Percentiles rank a stretch among this genome's conserved stretches.
phyloP scores from a whole-genome alignment of 495 filamentous ascomycete genomes.

The Daldinia bambusicola region DNA sequence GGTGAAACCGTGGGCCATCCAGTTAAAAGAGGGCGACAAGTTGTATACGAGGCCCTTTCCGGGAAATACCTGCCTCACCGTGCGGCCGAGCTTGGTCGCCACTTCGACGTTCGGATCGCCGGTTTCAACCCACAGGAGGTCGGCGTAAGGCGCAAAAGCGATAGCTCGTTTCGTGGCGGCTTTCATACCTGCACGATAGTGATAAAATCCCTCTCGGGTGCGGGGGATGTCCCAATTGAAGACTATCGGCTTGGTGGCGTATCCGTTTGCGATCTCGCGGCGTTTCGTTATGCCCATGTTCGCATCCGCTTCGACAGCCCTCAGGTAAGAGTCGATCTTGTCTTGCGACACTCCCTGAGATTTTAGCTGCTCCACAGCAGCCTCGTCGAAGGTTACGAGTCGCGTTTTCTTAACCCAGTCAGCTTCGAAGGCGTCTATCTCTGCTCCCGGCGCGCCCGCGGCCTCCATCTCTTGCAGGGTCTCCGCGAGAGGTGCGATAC shows the following conservation, averaged over 20 bases:
- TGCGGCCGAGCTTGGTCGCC: constrained; percentile 74
- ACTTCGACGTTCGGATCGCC: constrained; percentile 85
- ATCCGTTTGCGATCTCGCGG: constrained; percentile 71
- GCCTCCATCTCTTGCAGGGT: constrained; percentile 90
- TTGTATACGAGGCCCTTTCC: constrained; percentile 96
- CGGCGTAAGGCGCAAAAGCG: constrained; percentile 90
- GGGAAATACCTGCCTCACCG: constrained; percentile 72
- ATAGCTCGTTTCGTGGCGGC: constrained; percentile 94
- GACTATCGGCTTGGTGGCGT: constrained; percentile 70
- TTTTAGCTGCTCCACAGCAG: constrained; percentile 78
- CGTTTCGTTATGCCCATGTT: constrained; percentile 81
- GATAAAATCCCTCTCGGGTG: constrained; percentile 95
- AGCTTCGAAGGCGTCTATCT: constrained; percentile 89
- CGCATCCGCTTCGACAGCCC: constrained; percentile 65
- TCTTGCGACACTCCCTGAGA: constrained; percentile 67
- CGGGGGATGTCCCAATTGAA: constrained; percentile 94
- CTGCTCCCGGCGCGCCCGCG: constrained; percentile 74
- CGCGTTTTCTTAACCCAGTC: constrained; percentile 88
- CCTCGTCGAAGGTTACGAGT: constrained; percentile 92
- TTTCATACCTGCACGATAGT: constrained; percentile 86
- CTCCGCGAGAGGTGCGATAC: constrained; percentile 82
- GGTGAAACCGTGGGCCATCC: constrained; percentile 93
- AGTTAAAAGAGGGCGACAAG: constrained; percentile 95
- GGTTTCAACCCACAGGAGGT: constrained; percentile 97
- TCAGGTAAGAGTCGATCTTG: constrained; percentile 72